Base-by-base conservation (phyloP, 2,329 filamentous ascomycete genomes). In the Annulohypoxylon truncatum region DNA sequence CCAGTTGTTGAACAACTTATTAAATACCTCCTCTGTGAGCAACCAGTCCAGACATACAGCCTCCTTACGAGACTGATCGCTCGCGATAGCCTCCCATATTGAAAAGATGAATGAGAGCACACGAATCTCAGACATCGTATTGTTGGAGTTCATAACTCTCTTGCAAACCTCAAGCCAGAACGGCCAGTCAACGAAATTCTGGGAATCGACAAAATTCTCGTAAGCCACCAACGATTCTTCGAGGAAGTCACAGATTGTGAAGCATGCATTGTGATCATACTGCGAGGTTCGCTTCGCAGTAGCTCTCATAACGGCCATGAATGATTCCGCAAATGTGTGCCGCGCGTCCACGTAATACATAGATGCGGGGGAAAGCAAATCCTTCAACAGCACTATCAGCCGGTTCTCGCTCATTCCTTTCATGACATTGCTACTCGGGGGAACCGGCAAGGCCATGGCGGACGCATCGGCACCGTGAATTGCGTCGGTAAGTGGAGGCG, bases 321-420 rank as follows among this genome's bases (percentile, higher is more conserved):
- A 95, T 0, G 90, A 86, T 70, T 92, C 87, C 2, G 92, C 91
- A 77, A 96, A 96, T 0, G 93, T 86, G 58, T 90, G 85, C 56
- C 90, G 87, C 4, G 84, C 82, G 12, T 77, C 78, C 1, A 75
- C 68, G 33, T 82, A 75, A 0, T 79, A 74, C 0, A 76, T 56
- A 1, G 80, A 77, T 12, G 79, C 78, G 12, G 84, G 82, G 0
- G 82, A 89, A 28, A 97, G 83, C 65, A 96, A 87, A 76, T 97
- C 93, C 70, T 92, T 90, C 51, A 97, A 85, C 65, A 97, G 81
- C 75, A 95, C 90, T 59, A 97, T 87, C 57, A 97, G 81, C 61
- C 93, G 88, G 70, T 97, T 96, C 78, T 97, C 93, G n/a, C 90
- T 89, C 92, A 97, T 96, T 52, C 89, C 88, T 71, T 91, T 89